Conservation (phyloP, 129 eudicot species). For the Tagetes erecta region DNA sequence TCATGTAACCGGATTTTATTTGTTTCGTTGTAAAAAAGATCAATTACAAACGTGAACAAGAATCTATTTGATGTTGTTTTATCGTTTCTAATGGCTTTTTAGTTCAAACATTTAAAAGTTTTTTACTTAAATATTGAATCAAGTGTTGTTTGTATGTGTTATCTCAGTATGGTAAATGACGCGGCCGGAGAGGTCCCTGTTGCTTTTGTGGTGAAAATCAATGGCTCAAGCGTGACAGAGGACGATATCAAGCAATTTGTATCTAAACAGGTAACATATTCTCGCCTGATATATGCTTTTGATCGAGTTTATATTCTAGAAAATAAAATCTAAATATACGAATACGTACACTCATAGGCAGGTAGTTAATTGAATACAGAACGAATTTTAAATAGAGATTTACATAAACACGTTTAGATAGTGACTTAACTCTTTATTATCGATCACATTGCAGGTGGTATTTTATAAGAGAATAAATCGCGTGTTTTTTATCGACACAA, state of each 20-base stretch:
- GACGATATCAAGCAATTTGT: slow-evolving; percentile 78
- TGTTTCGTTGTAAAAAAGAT: no score
- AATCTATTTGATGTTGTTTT: background rate
- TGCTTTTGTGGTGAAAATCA: slow-evolving; percentile 77
- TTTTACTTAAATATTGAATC: background rate
- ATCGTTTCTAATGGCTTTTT: background rate
- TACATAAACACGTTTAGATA: background rate
- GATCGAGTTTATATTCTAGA: background rate
- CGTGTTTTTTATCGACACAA: slow-evolving; percentile 60
- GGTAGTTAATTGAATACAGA: background rate
- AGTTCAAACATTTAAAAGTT: background rate
- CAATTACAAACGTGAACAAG: no score
- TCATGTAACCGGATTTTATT: no score
- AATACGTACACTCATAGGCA: background rate
- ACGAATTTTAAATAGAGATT: background rate
- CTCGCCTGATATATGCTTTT: no score
- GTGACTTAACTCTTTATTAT: background rate
- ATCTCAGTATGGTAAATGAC: slow-evolving; percentile 70
- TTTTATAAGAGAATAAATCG: slow-evolving; percentile 75
- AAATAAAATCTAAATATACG: background rate
- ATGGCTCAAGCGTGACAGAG: slow-evolving; percentile 57
- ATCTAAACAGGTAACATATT: slow-evolving; percentile 67
- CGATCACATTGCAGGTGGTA: slow-evolving; percentile 52
- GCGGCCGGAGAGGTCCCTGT: slow-evolving; percentile 96
- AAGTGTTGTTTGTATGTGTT: slow-evolving; percentile 2